Evolutionary conservation across 805 yeast genomes (phyloP), one percentile per base, ranked within the genome.

Genomic region (Metschnikowia picachoensis): DNA sequence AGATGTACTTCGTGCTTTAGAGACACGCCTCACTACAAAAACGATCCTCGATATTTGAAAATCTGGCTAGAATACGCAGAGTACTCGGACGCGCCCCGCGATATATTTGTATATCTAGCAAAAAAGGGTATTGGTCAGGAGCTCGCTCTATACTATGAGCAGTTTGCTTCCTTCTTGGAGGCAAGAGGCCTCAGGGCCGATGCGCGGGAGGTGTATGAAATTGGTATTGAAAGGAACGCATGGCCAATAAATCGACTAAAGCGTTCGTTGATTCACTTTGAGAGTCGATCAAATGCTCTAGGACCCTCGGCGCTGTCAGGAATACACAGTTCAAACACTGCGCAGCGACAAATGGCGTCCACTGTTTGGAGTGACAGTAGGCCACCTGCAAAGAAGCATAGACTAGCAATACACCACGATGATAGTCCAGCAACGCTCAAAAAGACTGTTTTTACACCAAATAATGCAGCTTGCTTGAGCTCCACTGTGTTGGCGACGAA

Each of bases 61-160:
- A 74, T 90, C 2, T 92, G 99, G 97, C 64, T 91, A 34, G 82
- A 80, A 53, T 90, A 88, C 61, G 79, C 86, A 8, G 77, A 74
- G 20, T 82, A 76, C 57, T 76, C 85, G 1, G 87, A 83, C 49
- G 76, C 83, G 13, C 90, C 91, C 0, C 68, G 79, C 35, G 91
- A 85, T 44, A 72, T 87, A 2, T 90, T 84, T 61, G 72, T 78
- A 6, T 89, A 83, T 58, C 70, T 92, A 64, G 79, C 82, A 36
- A 78, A 83, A 49, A 82, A 84, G 51, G 79, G 76, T 39, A 87
- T 92, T 31, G 98, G 96, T 0, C 60, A 59, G 30, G 72, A 72
- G 34, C 67, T 88, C 41, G 80, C 96, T 0, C 56, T 80, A 15
- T 90, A 77, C 60, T 92, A 90, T 59, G 96, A 89, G 59, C 85